phyloP scores from a whole-genome alignment of 2,329 filamentous ascomycete genomes.

The Aureobasidium namibiae region DNA sequence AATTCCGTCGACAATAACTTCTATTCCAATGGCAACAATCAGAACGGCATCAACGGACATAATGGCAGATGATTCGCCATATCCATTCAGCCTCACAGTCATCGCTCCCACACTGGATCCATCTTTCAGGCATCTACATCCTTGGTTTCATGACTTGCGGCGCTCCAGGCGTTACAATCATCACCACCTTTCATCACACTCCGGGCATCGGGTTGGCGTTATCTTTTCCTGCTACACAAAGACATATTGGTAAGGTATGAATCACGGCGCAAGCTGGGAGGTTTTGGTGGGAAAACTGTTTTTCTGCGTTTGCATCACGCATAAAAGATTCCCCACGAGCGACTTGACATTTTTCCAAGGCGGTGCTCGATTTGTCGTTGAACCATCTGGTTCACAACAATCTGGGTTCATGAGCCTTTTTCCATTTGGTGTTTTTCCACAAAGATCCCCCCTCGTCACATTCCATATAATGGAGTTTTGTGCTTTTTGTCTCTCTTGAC shows the following conservation, averaged over 20 bases:
- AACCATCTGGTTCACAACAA: not conserved
- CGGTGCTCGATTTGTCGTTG: not conserved
- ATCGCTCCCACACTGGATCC: not conserved
- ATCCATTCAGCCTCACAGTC: not conserved
- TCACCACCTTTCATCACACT: conserved; percentile 5
- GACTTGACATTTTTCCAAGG: not conserved
- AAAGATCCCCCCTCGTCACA: conserved; percentile 2
- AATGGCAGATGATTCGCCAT: not conserved
- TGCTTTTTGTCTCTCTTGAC: not conserved
- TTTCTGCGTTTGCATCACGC: conserved; percentile 11
- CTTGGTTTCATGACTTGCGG: not conserved
- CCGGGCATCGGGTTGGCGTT: conserved; percentile 4
- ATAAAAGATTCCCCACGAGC: conserved; percentile 9
- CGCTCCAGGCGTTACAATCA: not conserved
- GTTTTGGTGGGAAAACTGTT: not conserved
- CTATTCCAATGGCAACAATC: not conserved
- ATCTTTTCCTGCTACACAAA: conserved; percentile 7
- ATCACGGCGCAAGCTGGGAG: conserved; percentile 11
- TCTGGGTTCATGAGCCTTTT: not conserved
- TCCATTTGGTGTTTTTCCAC: conserved; percentile 5
- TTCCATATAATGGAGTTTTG: not conserved
- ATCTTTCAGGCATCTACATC: conserved; percentile 4
- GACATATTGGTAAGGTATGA: conserved; percentile 5
- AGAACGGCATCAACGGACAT: not conserved
- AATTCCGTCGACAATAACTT: not conserved